These are phyloP conservation scores for Inga leiocalycina DNA, from an alignment of 306 rosid species.

Conservation along the genomic window DNA sequence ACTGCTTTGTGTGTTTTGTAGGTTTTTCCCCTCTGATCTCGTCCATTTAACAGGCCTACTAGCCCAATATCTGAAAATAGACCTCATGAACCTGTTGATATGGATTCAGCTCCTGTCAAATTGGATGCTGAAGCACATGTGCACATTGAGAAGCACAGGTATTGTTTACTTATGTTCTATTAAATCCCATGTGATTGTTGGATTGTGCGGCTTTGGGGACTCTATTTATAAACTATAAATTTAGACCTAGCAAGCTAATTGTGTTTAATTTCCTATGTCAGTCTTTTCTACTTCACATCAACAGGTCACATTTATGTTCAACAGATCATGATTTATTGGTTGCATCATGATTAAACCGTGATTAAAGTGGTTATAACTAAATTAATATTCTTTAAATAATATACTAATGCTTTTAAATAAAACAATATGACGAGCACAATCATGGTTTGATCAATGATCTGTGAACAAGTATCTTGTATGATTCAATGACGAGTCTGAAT, in stretches of 20 bases:
- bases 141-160: constrained; percentile 88
- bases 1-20: constrained; percentile 24
- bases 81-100: constrained; percentile 47
- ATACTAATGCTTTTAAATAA: not conserved
- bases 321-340: not conserved
- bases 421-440: not conserved
- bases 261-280: not conserved
- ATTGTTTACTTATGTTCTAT: constrained; percentile 21
- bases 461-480: not conserved
- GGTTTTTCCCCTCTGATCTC: constrained; percentile 32
- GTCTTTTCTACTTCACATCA: not conserved
- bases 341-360: not conserved
- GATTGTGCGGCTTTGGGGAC: constrained; percentile 23
- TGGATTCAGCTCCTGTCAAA: constrained; percentile 61
- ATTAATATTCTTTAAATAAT: not conserved
- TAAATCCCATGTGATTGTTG: constrained; percentile 22
- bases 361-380: not conserved
- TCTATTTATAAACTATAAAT: not conserved
- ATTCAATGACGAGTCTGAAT: not conserved
- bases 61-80: constrained; percentile 51
- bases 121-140: constrained; percentile 72
- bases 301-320: not conserved
- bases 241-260: not conserved
- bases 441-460: not conserved
- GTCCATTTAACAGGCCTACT: constrained; percentile 54